A percentile compares a stretch with the other conserved stretches of the same genome.
Evolutionary conservation across 2,329 filamentous ascomycete genomes (phyloP).

Genomic region (Colletotrichum truncatum): DNA sequence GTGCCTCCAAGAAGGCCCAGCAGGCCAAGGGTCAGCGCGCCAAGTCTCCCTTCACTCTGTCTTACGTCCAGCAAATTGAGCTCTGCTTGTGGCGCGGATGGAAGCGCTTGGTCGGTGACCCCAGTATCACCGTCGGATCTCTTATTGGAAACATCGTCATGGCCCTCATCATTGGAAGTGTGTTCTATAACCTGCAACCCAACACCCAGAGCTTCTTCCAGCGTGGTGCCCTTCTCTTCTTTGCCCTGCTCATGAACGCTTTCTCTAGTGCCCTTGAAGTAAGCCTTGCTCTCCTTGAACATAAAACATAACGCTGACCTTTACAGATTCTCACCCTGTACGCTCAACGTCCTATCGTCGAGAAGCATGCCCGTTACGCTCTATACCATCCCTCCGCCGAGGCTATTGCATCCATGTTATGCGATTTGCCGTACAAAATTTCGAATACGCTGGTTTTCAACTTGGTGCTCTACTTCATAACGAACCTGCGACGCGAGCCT

Average conservation of each 20-base stretch:
- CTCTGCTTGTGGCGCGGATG: slow-evolving; percentile 87
- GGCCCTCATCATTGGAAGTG: slow-evolving; percentile 79
- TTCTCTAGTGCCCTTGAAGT: slow-evolving; percentile 82
- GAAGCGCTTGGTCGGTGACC: slow-evolving; percentile 79
- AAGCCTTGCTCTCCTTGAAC: slow-evolving; percentile 35
- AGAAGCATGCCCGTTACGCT: slow-evolving; percentile 88
- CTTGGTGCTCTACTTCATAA: slow-evolving; percentile 85
- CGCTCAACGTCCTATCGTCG: slow-evolving; percentile 88
- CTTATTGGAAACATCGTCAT: slow-evolving; percentile 78
- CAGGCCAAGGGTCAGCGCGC: slow-evolving; percentile 68
- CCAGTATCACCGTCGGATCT: slow-evolving; percentile 75
- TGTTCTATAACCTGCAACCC: slow-evolving; percentile 79
- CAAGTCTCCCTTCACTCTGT: slow-evolving; percentile 85
- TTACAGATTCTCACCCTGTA: slow-evolving; percentile 81
- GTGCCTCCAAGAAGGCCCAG: slow-evolving; percentile 60
- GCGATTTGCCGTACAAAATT: slow-evolving; percentile 86
- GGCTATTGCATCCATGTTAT: slow-evolving; percentile 86
- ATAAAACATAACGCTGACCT: slow-evolving; percentile 20
- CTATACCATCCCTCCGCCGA: slow-evolving; percentile 91
- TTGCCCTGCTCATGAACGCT: slow-evolving; percentile 86
- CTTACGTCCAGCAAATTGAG: slow-evolving; percentile 76
- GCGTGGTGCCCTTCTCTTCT: slow-evolving; percentile 84
- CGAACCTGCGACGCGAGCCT: slow-evolving; percentile 77
- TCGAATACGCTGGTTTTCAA: slow-evolving; percentile 82
- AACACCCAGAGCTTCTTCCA: slow-evolving; percentile 80